phyloP scores from a whole-genome alignment of 345 rosid genomes.

The Linum trigynum region DNA sequence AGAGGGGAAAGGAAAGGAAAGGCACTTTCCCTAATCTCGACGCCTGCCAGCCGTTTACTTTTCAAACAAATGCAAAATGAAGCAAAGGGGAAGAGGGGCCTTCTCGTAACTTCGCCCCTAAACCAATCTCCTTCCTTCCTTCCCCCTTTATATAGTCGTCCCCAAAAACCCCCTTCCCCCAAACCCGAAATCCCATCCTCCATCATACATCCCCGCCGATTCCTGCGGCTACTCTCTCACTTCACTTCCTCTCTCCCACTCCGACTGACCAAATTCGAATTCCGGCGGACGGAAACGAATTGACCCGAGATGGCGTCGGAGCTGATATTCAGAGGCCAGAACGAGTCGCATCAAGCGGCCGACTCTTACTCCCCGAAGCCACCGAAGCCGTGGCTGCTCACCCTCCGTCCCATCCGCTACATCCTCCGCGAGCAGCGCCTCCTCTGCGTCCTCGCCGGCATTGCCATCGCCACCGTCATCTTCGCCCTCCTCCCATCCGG shows the following conservation, averaged over 20 bases:
- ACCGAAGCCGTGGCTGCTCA: slow-evolving; percentile 56
- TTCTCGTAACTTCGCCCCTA: no score
- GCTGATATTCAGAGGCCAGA: slow-evolving; percentile 70
- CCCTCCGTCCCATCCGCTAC: slow-evolving; percentile 61
- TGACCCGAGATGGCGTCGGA: slow-evolving; percentile 50
- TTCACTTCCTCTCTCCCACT: neutral
- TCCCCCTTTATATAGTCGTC: no score
- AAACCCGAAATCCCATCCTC: no score
- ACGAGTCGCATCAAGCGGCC: slow-evolving; percentile 38
- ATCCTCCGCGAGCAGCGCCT: slow-evolving; percentile 91
- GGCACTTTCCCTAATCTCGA: no score
- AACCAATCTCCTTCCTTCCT: no score
- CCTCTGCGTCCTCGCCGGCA: slow-evolving; percentile 70
- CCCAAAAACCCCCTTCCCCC: no score
- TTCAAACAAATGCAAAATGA: no score
- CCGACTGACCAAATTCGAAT: neutral
- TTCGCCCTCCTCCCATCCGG: slow-evolving; percentile 44
- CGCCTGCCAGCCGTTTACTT: no score
- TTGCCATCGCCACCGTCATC: slow-evolving; percentile 65
- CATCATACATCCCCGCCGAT: no score
- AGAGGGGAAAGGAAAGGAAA: no score
- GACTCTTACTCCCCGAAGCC: slow-evolving; percentile 66
- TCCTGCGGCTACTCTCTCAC: neutral
- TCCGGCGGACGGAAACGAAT: neutral
- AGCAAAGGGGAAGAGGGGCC: no score